A percentile compares a stretch with the other conserved stretches of the same genome.
These are phyloP conservation scores for Aspergillus neoniger DNA, from an alignment of 2,329 filamentous ascomycete genomes.

Conservation along the genomic window DNA sequence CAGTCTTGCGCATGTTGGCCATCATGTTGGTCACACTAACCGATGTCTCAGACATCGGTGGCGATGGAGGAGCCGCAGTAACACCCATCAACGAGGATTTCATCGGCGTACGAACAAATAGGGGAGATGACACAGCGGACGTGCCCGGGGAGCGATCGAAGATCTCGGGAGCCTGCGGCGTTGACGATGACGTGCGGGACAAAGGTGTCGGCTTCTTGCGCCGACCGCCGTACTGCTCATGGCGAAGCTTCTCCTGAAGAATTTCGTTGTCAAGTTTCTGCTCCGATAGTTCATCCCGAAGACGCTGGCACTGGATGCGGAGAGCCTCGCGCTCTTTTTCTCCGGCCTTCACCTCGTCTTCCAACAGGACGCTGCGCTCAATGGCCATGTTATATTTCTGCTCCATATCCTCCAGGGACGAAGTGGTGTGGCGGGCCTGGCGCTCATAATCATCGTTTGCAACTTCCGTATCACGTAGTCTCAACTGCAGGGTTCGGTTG, in stretches of 20 bases:
- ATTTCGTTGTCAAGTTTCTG: slow-evolving; percentile 95
- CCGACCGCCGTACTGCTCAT: slow-evolving; percentile 57
- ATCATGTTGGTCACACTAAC: slow-evolving; percentile 75
- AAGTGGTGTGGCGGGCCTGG: slow-evolving; percentile 92
- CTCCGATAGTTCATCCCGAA: slow-evolving; percentile 89
- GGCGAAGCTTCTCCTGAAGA: slow-evolving; percentile 87
- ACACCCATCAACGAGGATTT: slow-evolving; percentile 65
- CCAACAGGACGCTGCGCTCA: slow-evolving; percentile 86
- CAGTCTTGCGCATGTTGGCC: slow-evolving; percentile 57
- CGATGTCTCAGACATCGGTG: slow-evolving; percentile 86
- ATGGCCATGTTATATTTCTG: slow-evolving; percentile 95
- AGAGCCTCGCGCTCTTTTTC: slow-evolving; percentile 89
- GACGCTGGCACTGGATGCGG: slow-evolving; percentile 84
- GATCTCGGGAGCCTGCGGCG: slow-evolving; percentile 65
- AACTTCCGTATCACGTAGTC: slow-evolving; percentile 91
- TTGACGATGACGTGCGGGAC: slow-evolving; percentile 47
- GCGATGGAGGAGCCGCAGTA: slow-evolving; percentile 87
- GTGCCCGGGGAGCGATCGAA: slow-evolving; percentile 78
- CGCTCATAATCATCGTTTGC: slow-evolving; percentile 98
- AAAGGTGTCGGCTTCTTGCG: slow-evolving; percentile 55
- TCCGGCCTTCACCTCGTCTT: slow-evolving; percentile 87
- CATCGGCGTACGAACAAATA: slow-evolving; percentile 80
- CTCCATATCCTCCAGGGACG: slow-evolving; percentile 93
- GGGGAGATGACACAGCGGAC: slow-evolving; percentile 83
- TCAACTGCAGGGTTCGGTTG: slow-evolving; percentile 78